Percentiles rank a stretch among this genome's conserved stretches.
Evolutionary conservation across 805 yeast genomes (phyloP).

Genomic region (Candida schatavii): DNA sequence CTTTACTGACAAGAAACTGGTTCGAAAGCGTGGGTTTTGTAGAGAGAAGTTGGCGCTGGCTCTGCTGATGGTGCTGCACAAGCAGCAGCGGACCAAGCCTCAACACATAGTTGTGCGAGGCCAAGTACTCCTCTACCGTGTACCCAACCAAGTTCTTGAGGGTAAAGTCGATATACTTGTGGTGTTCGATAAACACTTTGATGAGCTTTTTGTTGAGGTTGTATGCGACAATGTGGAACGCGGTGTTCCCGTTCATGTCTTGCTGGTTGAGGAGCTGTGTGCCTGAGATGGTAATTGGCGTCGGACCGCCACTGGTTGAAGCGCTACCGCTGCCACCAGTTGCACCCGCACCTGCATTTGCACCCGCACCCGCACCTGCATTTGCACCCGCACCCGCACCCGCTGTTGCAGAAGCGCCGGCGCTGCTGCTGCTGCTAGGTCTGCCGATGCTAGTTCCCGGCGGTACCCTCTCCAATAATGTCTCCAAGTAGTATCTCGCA

Average conservation of each 20-base stretch:
- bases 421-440: neutral
- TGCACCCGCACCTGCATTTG: too few relatives aligned
- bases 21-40: slow-evolving; percentile 23
- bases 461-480: slow-evolving; percentile 31
- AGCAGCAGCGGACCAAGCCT: slow-evolving; percentile 14
- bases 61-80: neutral
- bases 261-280: slow-evolving; percentile 78
- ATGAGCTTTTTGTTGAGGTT: slow-evolving; percentile 72
- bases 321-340: too few relatives aligned
- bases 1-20: slow-evolving; percentile 33
- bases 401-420: neutral
- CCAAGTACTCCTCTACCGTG: slow-evolving; percentile 43
- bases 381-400: too few relatives aligned
- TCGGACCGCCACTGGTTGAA: too few relatives aligned
- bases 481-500: slow-evolving; percentile 39
- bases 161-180: slow-evolving; percentile 59
- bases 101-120: slow-evolving; percentile 27
- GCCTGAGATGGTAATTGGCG: too few relatives aligned
- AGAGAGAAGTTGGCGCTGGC: neutral
- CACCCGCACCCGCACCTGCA: too few relatives aligned
- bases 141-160: slow-evolving; percentile 42
- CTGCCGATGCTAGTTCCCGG: neutral
- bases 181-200: slow-evolving; percentile 78
- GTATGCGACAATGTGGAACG: slow-evolving; percentile 84
- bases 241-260: slow-evolving; percentile 93